Conservation (phyloP, 176 grass and related monocot genomes). For the Stipa capillata region DNA sequence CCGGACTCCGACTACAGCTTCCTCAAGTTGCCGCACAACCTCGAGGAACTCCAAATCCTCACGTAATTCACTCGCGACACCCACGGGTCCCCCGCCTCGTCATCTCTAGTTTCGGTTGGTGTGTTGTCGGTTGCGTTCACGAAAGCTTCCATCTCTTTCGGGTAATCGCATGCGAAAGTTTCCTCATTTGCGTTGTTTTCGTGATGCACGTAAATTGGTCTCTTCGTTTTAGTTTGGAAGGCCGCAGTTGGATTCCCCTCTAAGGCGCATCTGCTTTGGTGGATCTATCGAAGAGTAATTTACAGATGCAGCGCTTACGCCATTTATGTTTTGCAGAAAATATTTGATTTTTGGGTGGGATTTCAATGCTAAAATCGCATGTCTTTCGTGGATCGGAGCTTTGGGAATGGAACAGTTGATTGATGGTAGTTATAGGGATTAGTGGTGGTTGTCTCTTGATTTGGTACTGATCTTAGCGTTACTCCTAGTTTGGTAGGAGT, state of each 20-base stretch:
- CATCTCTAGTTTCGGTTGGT: slow-evolving; percentile 4
- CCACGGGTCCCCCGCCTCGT: background rate
- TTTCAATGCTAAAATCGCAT: background rate
- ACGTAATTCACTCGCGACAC: slow-evolving; percentile 48
- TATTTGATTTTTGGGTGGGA: background rate
- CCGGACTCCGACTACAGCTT: slow-evolving; percentile 68
- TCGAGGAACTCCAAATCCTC: slow-evolving; percentile 81
- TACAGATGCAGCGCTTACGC: background rate
- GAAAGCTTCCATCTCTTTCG: background rate
- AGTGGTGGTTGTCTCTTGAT: background rate
- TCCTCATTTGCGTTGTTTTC: background rate
- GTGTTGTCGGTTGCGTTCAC: background rate
- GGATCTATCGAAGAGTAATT: background rate
- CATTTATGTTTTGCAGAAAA: background rate
- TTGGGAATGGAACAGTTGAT: slow-evolving; percentile 21
- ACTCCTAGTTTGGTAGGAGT: background rate
- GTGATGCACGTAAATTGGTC: background rate
- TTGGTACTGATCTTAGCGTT: background rate
- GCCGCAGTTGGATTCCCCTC: background rate
- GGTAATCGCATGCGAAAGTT: background rate
- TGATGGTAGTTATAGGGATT: background rate
- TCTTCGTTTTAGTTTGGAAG: background rate
- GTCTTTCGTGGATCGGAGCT: background rate
- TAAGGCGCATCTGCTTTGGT: background rate
- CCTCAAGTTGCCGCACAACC: slow-evolving; percentile 53